Evolutionary conservation across 257 asterid species (phyloP), one percentile per base, ranked within the genome.

Genomic region (Capsicum chinense): DNA sequence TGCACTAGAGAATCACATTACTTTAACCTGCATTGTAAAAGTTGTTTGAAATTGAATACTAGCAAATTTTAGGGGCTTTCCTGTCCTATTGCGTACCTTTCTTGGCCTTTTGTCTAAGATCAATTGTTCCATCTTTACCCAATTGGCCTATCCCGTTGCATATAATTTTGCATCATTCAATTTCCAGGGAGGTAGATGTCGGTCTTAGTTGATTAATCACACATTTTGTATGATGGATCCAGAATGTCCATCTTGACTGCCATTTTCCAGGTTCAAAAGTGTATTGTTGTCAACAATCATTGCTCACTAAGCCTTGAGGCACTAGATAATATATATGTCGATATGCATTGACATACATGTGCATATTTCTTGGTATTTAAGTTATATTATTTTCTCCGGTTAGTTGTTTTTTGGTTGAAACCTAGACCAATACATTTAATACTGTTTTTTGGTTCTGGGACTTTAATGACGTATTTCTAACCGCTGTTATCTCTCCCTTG

Each of bases 31-130:
- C 19, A 63, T 13, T 3, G 58, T 16, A 17, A 21, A 52, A 74
- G 60, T 52, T 50, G 8, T 44, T 50, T 19, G 60, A 74, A 73
- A 50, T 50, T 54, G 59, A 74, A 26, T 13, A 48, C 47, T 21
- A 13, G 63, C 81, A 50, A 76, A 21, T 13, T 50, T 50, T 26
- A 21, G 81, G 81, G 19, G 47, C 14, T 21, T 50, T 76, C 21
- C 39, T 26, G 21, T 52, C 63, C 47, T 26, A 35, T 50, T 76
- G 84, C 88, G 74, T 85, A 83, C 79, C 78, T 86, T 83, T 86
- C 84, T 83, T 82, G 82, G 86, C 81, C 86, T 83, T 86, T 79
- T 79, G 82, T 79, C 79, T 83, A 83, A 86, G 84, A 78, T 86
- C 82, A 66, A 69, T 86, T 50, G 78, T 37, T 33, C 74, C 37